A percentile compares a stretch with the other conserved stretches of the same genome.
Conservation (phyloP, 2,329 filamentous ascomycete genomes). For the Metarhizium guizhouense region DNA sequence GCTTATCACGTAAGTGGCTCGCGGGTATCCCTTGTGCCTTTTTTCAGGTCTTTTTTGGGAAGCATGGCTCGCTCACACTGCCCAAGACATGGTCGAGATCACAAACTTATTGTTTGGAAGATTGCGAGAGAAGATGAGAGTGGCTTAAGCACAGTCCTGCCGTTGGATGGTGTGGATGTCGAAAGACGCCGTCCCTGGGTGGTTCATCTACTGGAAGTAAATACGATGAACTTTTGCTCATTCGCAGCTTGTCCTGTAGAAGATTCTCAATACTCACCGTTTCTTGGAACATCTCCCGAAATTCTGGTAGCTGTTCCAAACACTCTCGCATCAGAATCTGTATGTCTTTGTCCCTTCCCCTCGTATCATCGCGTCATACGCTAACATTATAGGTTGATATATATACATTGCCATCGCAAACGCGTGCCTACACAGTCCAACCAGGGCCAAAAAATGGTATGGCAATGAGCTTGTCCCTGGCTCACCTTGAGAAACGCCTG, state of each 20-base stretch:
- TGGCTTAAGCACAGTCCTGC: constrained; percentile 57
- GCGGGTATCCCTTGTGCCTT: background rate
- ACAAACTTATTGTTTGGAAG: constrained; percentile 80
- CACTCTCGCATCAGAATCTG: constrained; percentile 61
- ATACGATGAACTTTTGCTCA: constrained; percentile 90
- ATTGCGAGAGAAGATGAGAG: constrained; percentile 52
- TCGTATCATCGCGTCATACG: constrained; percentile 1
- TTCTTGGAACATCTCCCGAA: constrained; percentile 21
- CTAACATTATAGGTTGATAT: constrained; percentile 56
- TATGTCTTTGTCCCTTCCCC: constrained; percentile 24
- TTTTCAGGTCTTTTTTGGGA: too few species aligned
- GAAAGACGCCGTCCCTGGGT: constrained; percentile 66
- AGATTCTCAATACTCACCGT: constrained; percentile 13
- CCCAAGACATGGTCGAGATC: constrained; percentile 80
- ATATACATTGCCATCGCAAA: constrained; percentile 69
- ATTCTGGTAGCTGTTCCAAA: constrained; percentile 75
- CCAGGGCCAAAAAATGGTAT: constrained; percentile 56
- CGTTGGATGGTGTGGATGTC: constrained; percentile 51
- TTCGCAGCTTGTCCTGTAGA: constrained; percentile 54
- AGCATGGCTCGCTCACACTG: background rate
- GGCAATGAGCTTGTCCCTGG: constrained; percentile 73
- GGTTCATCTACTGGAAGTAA: constrained; percentile 75
- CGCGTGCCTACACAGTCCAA: constrained; percentile 51
- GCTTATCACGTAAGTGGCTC: constrained; percentile 66
- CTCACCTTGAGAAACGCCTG: constrained; percentile 40